phyloP scores from a whole-genome alignment of 2,329 filamentous ascomycete genomes.

The Cercospora zeae-maydis region DNA sequence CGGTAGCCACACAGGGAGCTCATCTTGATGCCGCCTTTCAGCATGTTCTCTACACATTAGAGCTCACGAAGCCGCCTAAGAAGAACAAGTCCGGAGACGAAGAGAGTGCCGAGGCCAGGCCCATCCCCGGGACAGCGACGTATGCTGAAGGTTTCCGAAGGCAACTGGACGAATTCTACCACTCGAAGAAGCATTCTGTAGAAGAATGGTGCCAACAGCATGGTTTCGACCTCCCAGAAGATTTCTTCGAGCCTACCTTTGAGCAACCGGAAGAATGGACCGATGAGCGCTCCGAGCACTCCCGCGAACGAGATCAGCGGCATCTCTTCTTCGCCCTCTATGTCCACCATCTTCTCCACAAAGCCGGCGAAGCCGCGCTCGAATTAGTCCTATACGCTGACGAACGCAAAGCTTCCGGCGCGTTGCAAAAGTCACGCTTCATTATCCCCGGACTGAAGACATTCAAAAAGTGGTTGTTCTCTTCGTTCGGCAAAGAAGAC shows the following conservation, averaged over 20 bases:
- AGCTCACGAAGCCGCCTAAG: slow-evolving; percentile 46
- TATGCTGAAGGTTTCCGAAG: slow-evolving; percentile 56
- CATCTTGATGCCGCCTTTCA: slow-evolving; percentile 64
- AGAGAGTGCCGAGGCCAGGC: slow-evolving; percentile 43
- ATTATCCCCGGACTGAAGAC: slow-evolving; percentile 62
- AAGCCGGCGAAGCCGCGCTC: slow-evolving; percentile 57
- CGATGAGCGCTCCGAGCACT: slow-evolving; percentile 47
- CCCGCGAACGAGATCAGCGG: slow-evolving; percentile 62
- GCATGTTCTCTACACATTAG: slow-evolving; percentile 56
- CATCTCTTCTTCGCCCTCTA: slow-evolving; percentile 69
- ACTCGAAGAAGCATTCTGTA: slow-evolving; percentile 56
- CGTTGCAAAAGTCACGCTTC: slow-evolving; percentile 59
- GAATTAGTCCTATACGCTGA: slow-evolving; percentile 68
- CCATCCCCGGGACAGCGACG: slow-evolving; percentile 55
- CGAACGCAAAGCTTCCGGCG: slow-evolving; percentile 59
- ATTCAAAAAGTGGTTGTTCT: slow-evolving; percentile 61
- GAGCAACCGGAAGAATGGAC: slow-evolving; percentile 48
- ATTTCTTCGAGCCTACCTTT: slow-evolving; percentile 48
- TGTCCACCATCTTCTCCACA: slow-evolving; percentile 64
- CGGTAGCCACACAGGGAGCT: slow-evolving; percentile 60
- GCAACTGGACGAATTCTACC: slow-evolving; percentile 56
- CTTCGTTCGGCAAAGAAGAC: slow-evolving; percentile 52
- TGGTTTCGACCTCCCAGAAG: slow-evolving; percentile 47
- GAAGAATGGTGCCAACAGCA: slow-evolving; percentile 45
- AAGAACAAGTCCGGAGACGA: slow-evolving; percentile 27